Evolutionary conservation across 2,329 filamentous ascomycete species (phyloP), one percentile per base, ranked within the genome.

Genomic region (Aspergillus costaricaensis): DNA sequence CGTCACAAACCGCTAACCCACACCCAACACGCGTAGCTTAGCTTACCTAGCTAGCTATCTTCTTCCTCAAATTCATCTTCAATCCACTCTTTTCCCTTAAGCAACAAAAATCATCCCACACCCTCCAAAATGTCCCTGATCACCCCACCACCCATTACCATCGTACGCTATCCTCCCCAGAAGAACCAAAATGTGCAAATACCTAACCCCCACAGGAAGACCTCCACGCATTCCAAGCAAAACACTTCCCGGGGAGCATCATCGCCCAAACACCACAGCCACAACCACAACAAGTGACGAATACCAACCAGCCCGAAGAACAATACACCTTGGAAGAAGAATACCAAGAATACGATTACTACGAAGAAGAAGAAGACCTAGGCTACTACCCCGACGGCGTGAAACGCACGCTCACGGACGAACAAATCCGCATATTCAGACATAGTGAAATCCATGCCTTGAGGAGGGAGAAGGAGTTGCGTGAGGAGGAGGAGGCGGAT

Each of bases 321-420:
- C 15, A 43, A 23, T 27, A 44, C 14, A 23, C 53, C 19, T 53
- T 4, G 30, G 30, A 32, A 12, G 30, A 32, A 12, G 25, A 27
- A n/a, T n/a, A n/a, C n/a, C n/a, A n/a, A 8, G 6, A 25, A 7
- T 25, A 25, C 8, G 25, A 43, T 23, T 27, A 44, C 27, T 10
- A 30, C 10, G 55, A 70, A 17, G 47, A 77, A 5, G 70, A 76
- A 17, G 89, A 91, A 70, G 86, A 79, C 1, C 80, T 97, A 15
- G 94, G 92, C 17, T 94, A 91, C 75, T 98, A 98, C 67, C 77
- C 85, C 1, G 93, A 98, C 71, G 93, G 94, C 3, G 86, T 88
- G 62, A 95, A 95, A 73, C 89, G 94, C 43, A 96, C 92, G 17
- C 81, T 98, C 68, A 97, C 93, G 9, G 91, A 97, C 70, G 91